Base-by-base conservation (phyloP, 257 asterid genomes). In the Thymus quinquecostatus region DNA sequence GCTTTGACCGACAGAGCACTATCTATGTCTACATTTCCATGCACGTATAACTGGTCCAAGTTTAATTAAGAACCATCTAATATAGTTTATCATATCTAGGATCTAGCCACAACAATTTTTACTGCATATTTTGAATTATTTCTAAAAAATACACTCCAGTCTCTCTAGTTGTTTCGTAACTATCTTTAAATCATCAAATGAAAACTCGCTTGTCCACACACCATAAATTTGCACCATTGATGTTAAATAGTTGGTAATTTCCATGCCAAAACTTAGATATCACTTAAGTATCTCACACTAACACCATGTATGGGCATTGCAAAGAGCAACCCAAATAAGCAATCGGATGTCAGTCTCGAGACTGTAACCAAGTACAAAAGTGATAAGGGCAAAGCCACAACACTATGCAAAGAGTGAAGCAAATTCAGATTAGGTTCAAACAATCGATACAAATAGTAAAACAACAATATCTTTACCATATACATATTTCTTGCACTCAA, bases 361-460 rank as follows among this genome's bases (percentile, higher is more conserved):
- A 54, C 41, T 55, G 28, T 68, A 41, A 68, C 55, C 64, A 49
- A 28, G 57, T 1, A 53, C 34, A 27, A 51, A 72, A 72, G 61
- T 34, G 14, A 12, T 34, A 21, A 49, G 53, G 3, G 58, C 44
- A 28, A 27, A 27, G 30, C 13, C n/a, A 32, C 48, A 64, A 51
- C 1, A 3, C 10, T 3, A 7, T 8, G 21, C 50, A 38, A 29
- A 50, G 29, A 40, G 30, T 30, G 56, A 34, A 41, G 51, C 49
- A 66, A 44, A 64, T 48, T 2, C 6, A 32, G 55, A 32, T 8
- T 32, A 47, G 67, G 61, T 36, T 13, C 41, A 6, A 65, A 45
- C 33, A n/a, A 34, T 30, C 27, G 41, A 59, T 9, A 74, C 10
- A 29, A n/a, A 21, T 21, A 21, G 21, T 21, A 21, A 21, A 21